A percentile compares a stretch with the other conserved stretches of the same genome.
Conservation (phyloP, 176 grass and related monocot species). For the Cymbopogon citratus region DNA sequence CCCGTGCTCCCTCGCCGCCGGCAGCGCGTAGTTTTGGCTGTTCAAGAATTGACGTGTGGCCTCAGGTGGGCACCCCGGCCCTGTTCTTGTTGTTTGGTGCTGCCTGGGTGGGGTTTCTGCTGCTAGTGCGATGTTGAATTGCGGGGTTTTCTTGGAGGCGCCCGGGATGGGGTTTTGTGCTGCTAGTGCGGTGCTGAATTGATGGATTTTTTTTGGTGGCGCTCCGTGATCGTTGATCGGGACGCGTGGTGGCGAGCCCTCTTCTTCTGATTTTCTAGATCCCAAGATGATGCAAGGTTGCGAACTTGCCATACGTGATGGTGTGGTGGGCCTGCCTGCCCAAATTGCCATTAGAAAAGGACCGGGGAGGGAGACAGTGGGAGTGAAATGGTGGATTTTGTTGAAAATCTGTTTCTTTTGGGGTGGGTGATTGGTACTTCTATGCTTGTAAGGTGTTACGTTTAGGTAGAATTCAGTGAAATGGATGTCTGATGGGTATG, state of each 20-base stretch:
- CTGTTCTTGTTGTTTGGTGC: neutral
- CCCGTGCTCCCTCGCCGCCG: too few species aligned
- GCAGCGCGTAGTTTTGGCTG: too few species aligned
- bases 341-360: neutral
- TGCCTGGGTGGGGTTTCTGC: neutral
- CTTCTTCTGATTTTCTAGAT: neutral
- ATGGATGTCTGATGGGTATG: neutral
- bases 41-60: neutral
- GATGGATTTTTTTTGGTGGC: neutral
- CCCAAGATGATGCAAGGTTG: neutral
- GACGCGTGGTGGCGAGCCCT: neutral
- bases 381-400: neutral
- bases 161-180: neutral
- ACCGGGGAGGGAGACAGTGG: neutral
- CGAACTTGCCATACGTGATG: neutral
- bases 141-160: too few species aligned
- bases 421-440: neutral
- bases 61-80: neutral
- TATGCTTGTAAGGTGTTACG: neutral
- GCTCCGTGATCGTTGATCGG: neutral
- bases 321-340: neutral
- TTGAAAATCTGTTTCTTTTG: neutral
- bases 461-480: neutral
- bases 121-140: too few species aligned
- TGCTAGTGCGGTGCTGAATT: neutral